Evolutionary conservation across 352 stramenopile species (phyloP).

Genomic region (Globisporangium okanoganense): DNA sequence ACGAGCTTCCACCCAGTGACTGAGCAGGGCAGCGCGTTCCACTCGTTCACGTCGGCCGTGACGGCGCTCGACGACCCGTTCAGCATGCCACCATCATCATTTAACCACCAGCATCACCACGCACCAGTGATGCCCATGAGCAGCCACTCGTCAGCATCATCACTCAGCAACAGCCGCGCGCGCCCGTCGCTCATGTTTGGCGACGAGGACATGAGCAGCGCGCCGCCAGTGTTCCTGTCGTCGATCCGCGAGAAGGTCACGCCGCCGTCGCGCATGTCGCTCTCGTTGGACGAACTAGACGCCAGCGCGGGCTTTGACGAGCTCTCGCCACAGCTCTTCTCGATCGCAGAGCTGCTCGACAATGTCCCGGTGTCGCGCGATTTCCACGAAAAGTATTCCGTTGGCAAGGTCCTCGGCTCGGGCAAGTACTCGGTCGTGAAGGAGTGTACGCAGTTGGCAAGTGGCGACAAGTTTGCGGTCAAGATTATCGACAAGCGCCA

Average conservation of each 20-base stretch:
- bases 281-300: conserved; percentile 60
- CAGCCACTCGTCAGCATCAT: neutral
- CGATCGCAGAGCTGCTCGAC: conserved; percentile 57
- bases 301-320: conserved; percentile 29
- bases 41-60: conserved; percentile 11
- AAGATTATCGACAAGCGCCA: conserved; percentile 86
- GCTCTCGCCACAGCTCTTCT: conserved; percentile 52
- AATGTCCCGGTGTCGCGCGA: conserved; percentile 54
- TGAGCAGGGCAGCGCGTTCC: conserved; percentile 15
- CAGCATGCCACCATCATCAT: neutral
- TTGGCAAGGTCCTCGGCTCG: conserved; percentile 57
- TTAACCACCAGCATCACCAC: neutral
- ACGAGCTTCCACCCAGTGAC: conserved; percentile 27
- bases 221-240: conserved; percentile 47
- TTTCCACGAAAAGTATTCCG: conserved; percentile 51
- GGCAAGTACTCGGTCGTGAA: conserved; percentile 84
- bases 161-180: conserved; percentile 11
- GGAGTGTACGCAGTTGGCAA: conserved; percentile 35
- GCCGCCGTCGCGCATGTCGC: conserved; percentile 46
- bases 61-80: conserved; percentile 25
- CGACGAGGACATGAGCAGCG: conserved; percentile 39
- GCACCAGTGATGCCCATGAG: conserved; percentile 9
- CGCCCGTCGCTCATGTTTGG: conserved; percentile 64
- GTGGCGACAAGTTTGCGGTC: conserved; percentile 42
- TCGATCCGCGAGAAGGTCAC: conserved; percentile 68